phyloP scores from a whole-genome alignment of 73 alveolate genomes.

The Paramecium bursaria region DNA sequence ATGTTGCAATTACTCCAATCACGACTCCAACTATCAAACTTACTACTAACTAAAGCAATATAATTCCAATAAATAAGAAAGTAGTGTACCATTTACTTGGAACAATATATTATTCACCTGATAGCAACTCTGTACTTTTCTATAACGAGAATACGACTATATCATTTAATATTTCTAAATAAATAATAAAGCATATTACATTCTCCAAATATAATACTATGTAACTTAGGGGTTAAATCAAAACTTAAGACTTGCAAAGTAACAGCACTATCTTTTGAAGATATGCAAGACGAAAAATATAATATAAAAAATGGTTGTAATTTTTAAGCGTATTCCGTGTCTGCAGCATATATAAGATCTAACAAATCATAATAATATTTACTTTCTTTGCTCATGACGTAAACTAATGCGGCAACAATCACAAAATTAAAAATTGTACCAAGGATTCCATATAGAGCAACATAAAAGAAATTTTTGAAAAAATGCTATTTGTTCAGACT shows the following conservation, averaged over 20 bases:
- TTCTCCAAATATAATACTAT: constrained; percentile 94
- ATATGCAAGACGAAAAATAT: constrained; percentile 84
- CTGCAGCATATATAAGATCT: background rate
- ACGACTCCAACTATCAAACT: constrained; percentile 21
- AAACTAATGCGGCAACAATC: constrained; percentile 85
- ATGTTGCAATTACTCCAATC: constrained; percentile 70
- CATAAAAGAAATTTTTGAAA: constrained; percentile 92
- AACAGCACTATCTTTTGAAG: constrained; percentile 94
- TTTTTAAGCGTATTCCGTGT: background rate
- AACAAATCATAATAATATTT: background rate
- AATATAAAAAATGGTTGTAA: background rate
- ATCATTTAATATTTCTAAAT: constrained; percentile 42
- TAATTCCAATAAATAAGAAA: constrained; percentile 43
- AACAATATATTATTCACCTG: background rate
- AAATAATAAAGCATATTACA: constrained; percentile 65
- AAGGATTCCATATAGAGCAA: constrained; percentile 92
- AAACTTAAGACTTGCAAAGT: constrained; percentile 87
- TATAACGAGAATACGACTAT: constrained; percentile 31
- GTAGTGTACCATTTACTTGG: constrained; percentile 6
- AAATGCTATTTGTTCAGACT: constrained; percentile 79
- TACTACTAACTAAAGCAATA: background rate
- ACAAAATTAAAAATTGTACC: constrained; percentile 94
- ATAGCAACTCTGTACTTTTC: background rate
- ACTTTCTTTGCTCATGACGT: constrained; percentile 57
- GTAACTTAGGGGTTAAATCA: constrained; percentile 87